Evolutionary conservation across 83 land plant genomes (phyloP).

Genomic region (Diphasiastrum complanatum): DNA sequence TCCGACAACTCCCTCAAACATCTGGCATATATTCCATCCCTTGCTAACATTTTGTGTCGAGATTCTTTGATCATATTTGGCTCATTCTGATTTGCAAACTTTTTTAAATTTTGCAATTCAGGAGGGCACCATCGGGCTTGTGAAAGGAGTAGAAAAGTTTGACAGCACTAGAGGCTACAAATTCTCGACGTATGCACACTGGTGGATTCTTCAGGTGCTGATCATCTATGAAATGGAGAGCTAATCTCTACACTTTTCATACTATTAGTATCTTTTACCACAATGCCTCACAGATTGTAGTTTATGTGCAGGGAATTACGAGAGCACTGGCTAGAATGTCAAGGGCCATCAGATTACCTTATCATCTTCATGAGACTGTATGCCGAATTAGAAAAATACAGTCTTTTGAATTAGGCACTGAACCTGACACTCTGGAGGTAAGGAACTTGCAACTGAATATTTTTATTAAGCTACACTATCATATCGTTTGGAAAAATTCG

Average conservation of each 20-base stretch:
- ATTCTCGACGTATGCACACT: slow-evolving; percentile 51
- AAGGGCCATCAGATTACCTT: slow-evolving; percentile 33
- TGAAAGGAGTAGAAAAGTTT: slow-evolving; percentile 42
- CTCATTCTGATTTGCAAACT: too few species aligned
- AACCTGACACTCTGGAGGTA: too few species aligned
- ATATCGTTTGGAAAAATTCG: too few species aligned
- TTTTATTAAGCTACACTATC: too few species aligned
- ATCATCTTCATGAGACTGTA: too few species aligned
- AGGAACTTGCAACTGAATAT: too few species aligned
- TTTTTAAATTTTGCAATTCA: slow-evolving; percentile 10
- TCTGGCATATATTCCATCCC: too few species aligned
- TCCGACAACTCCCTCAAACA: too few species aligned
- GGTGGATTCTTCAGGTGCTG: slow-evolving; percentile 39
- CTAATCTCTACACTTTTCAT: not conserved
- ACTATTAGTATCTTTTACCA: not conserved
- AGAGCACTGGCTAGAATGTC: slow-evolving; percentile 31
- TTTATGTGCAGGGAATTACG: slow-evolving; percentile 30
- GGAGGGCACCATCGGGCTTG: slow-evolving; percentile 49
- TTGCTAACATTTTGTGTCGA: too few species aligned
- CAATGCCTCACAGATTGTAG: not conserved
- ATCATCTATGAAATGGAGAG: not conserved
- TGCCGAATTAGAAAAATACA: too few species aligned
- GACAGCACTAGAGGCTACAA: slow-evolving; percentile 41
- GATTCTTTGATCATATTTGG: too few species aligned
- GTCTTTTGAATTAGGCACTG: too few species aligned